phyloP scores from a whole-genome alignment of 805 yeast genomes.

The Saccharomycopsis synnaedendra region DNA sequence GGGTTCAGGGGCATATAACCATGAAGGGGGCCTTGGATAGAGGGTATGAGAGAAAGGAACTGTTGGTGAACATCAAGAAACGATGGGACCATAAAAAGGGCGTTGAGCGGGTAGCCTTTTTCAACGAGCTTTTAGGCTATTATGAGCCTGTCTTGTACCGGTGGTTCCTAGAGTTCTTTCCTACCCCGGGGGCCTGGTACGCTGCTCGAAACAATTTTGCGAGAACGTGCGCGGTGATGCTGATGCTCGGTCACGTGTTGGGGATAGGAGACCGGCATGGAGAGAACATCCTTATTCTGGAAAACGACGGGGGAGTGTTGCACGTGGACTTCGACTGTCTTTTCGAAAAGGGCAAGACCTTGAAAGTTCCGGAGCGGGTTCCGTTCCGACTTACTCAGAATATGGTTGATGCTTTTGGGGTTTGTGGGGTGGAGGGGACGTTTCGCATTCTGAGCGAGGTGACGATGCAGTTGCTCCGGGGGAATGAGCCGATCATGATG shows the following conservation, averaged over 20 bases:
- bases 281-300: conserved; percentile 73
- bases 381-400: conserved; percentile 90
- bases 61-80: conserved; percentile 21
- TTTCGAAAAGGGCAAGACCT: conserved; percentile 69
- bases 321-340: conserved; percentile 97
- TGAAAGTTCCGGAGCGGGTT: conserved; percentile 82
- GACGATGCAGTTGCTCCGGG: conserved; percentile 58
- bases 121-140: conserved; percentile 21
- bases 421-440: conserved; percentile 82
- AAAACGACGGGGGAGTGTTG: conserved; percentile 63
- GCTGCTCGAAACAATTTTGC: conserved; percentile 63
- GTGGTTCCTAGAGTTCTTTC: conserved; percentile 83
- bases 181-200: conserved; percentile 87
- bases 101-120: conserved; percentile 26
- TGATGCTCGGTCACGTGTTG: conserved; percentile 86
- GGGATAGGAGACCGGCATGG: conserved; percentile 97
- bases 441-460: conserved; percentile 82
- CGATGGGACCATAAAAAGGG: conserved; percentile 20
- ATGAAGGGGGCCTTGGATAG: conserved; percentile 47
- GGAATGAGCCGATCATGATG: conserved; percentile 75
- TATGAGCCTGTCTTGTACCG: conserved; percentile 66
- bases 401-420: conserved; percentile 86
- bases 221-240: conserved; percentile 88
- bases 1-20: conserved; percentile 70
- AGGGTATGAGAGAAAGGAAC: conserved; percentile 31